Evolutionary conservation across 345 rosid genomes (phyloP).

Genomic region (Camelina laxa): DNA sequence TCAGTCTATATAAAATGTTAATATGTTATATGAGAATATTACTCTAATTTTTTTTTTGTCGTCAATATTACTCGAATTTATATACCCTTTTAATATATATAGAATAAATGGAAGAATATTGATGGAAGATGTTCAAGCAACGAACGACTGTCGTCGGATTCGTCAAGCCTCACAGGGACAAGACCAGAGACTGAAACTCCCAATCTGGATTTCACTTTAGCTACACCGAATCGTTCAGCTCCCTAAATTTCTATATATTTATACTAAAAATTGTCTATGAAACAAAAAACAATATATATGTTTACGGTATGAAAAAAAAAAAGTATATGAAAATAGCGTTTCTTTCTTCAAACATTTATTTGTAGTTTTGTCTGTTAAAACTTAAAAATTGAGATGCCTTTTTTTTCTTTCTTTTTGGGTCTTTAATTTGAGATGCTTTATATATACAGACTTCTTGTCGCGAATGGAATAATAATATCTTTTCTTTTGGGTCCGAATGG

Average conservation of each 20-base stretch:
- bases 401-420: too few relatives aligned
- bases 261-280: background rate
- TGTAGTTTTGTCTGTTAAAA: conserved; percentile 6
- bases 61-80: too few relatives aligned
- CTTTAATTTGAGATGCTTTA: conserved; percentile 1
- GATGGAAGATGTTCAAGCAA: conserved; percentile 38
- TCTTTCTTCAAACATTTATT: background rate
- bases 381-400: conserved; percentile 23
- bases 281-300: conserved; percentile 2
- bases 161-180: conserved; percentile 43
- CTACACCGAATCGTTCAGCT: conserved; percentile 37
- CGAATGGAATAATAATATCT: conserved; percentile 29
- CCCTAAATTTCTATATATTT: conserved; percentile 16
- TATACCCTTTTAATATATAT: background rate
- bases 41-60: too few relatives aligned
- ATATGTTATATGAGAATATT: too few relatives aligned
- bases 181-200: conserved; percentile 38
- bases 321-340: conserved; percentile 5
- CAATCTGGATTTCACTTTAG: conserved; percentile 45
- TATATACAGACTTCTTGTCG: conserved; percentile 7
- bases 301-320: background rate
- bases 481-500: background rate
- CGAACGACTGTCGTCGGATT: conserved; percentile 40
- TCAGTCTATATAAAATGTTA: background rate
- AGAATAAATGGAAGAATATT: conserved; percentile 18